phyloP scores from a whole-genome alignment of 139 green algal genomes.

The Chlamydomonas eustigma region DNA sequence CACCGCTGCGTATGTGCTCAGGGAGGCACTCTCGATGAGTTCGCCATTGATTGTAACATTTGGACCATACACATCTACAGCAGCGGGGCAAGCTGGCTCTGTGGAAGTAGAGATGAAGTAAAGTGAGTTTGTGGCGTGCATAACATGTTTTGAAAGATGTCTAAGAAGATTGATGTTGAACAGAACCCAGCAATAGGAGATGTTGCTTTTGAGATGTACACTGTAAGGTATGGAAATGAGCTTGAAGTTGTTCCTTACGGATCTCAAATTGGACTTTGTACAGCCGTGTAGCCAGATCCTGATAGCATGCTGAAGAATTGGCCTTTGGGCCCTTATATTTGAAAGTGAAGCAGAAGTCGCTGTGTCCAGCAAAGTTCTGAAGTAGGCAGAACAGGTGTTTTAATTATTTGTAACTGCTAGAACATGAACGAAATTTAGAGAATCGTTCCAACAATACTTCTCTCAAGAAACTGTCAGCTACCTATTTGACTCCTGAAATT shows the following conservation, averaged over 20 bases:
- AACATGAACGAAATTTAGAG: too few species aligned
- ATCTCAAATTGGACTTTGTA: not conserved
- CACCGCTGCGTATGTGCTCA: not conserved
- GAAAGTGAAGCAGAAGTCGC: not conserved
- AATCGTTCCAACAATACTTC: too few species aligned
- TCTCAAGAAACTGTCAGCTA: too few species aligned
- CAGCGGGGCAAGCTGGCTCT: not conserved
- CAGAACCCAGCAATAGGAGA: too few species aligned
- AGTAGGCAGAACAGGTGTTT: not conserved
- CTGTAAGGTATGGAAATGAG: too few species aligned
- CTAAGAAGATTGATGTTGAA: too few species aligned
- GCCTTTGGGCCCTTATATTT: not conserved
- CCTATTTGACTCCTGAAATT: too few species aligned
- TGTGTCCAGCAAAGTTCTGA: not conserved
- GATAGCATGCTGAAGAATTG: not conserved
- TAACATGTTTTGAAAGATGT: too few species aligned
- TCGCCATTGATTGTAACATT: not conserved
- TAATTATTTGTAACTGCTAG: too few species aligned
- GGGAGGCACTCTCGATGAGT: not conserved
- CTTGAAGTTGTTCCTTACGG: not conserved
- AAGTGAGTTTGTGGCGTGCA: too few species aligned
- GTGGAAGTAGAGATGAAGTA: not conserved
- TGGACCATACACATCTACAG: not conserved
- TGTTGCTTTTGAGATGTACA: too few species aligned
- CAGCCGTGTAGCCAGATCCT: not conserved